Conservation (phyloP, 2,329 filamentous ascomycete genomes). For the Iodosphaeria phyllophila region DNA sequence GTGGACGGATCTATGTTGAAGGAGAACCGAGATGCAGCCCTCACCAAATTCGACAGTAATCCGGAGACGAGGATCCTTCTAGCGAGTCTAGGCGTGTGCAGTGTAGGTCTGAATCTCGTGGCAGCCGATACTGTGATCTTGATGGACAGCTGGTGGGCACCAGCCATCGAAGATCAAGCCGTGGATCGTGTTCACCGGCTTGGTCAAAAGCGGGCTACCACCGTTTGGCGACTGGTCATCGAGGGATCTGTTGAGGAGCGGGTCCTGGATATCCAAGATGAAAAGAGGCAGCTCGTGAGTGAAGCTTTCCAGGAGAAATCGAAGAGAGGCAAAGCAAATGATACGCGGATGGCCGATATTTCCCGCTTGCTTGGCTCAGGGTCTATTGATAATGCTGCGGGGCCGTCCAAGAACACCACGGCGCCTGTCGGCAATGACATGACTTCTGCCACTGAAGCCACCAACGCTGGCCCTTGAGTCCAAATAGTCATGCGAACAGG, state of each 20-base stretch:
- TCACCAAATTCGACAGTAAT: slow-evolving; percentile 48
- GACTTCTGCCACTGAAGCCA: no score
- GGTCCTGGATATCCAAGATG: slow-evolving; percentile 58
- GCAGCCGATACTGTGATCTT: slow-evolving; percentile 74
- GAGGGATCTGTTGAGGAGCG: slow-evolving; percentile 66
- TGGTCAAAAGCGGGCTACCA: slow-evolving; percentile 63
- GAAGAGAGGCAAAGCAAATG: slow-evolving; percentile 12
- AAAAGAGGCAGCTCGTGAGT: slow-evolving; percentile 61
- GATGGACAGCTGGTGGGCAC: slow-evolving; percentile 80
- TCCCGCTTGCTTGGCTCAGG: slow-evolving; percentile 3
- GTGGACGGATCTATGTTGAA: slow-evolving; percentile 70
- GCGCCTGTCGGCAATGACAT: no score
- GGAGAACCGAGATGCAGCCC: slow-evolving; percentile 49
- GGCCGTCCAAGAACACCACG: no score
- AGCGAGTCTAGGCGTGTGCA: slow-evolving; percentile 65
- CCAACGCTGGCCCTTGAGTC: no score
- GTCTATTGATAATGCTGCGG: no score
- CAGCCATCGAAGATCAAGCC: slow-evolving; percentile 82
- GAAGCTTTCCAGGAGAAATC: slow-evolving; percentile 63
- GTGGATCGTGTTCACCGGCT: slow-evolving; percentile 75
- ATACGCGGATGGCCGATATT: slow-evolving; percentile 4
- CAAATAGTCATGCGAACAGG: no score
- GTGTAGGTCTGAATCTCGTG: slow-evolving; percentile 72
- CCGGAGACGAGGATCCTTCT: slow-evolving; percentile 56
- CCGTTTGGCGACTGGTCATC: slow-evolving; percentile 66